Base-by-base conservation (phyloP, 2,329 filamentous ascomycete genomes). In the Colletotrichum musae region DNA sequence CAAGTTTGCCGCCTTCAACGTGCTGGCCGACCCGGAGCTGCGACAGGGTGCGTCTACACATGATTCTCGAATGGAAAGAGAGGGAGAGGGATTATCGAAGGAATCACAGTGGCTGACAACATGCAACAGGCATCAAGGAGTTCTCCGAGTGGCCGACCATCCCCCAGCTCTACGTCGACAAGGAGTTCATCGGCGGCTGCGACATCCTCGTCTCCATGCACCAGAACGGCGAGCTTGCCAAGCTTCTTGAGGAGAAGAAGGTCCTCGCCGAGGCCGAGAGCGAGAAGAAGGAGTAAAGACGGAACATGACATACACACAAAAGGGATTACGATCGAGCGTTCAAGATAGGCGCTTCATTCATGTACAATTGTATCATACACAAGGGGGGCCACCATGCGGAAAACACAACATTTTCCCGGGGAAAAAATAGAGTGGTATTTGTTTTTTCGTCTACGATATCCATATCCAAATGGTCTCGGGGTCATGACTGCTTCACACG, bases 131-230 rank as follows among this genome's bases (percentile, higher is more conserved):
- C 60, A 97, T 99, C 85, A 99, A 99, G 84, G 95, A 99, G 83
- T 99, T 96, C 86, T 97, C 95, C 2, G 96, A 98, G 79, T 99
- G 96, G 96, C 96, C 96, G 15, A 99, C 96, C 21, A 98, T 99
- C 79, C 96, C 96, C 6, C 96, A 99, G 82, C 87, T 99, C 18
- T 99, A 98, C 82, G 87, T 99, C 59, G 90, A 97, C 72, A 95
- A 95, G 84, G 95, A 99, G 80, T 99, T 99, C 79, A 87, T 99
- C 54, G 96, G 96, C 64, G 96, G 96, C n/a, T 98, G 95, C 80
- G 96, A 99, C 81, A 99, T 99, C 73, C 82, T 99, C 75, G 92
- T 98, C 80, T 93, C 92, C 2, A 98, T 99, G 96, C 95, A 98
- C 84, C 93, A 98, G 83, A 97, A 94, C 77, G 96, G 96, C 32